Percentiles rank a stretch among this genome's conserved stretches.
phyloP scores from a whole-genome alignment of 148 eudicot species.

The Pharnaceum exiguum region DNA sequence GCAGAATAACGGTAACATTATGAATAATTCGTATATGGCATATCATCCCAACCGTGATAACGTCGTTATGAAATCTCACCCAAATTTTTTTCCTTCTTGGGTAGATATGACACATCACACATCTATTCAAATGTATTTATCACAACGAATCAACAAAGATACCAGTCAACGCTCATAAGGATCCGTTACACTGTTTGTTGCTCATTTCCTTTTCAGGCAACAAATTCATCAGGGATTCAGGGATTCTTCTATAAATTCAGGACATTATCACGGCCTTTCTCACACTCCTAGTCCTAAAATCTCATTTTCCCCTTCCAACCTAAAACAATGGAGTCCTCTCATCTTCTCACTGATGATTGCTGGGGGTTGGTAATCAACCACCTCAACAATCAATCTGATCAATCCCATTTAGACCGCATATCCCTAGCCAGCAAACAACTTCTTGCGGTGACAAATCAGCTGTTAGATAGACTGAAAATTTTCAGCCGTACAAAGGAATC shows the following conservation, averaged over 20 bases:
- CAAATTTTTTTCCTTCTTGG: conserved; percentile 4
- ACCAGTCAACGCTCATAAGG: background rate
- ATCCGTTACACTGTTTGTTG: conserved; percentile 2
- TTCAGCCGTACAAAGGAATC: conserved; percentile 1
- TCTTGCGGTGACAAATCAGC: conserved; percentile 11
- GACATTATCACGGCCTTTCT: background rate
- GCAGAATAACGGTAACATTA: too few species aligned
- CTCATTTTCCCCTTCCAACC: background rate
- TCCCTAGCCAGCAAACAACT: conserved; percentile 10
- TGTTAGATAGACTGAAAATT: background rate
- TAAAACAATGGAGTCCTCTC: conserved; percentile 8
- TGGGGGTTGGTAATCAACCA: conserved; percentile 7
- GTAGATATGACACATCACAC: conserved; percentile 1
- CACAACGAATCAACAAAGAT: background rate
- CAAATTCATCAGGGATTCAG: background rate
- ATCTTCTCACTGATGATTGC: background rate
- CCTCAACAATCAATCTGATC: conserved; percentile 1
- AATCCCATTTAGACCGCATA: background rate
- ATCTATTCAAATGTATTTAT: background rate
- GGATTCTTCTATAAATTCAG: conserved; percentile 3
- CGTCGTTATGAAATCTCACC: background rate
- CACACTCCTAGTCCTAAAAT: background rate
- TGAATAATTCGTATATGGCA: too few species aligned
- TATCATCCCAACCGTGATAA: background rate
- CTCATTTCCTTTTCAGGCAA: conserved; percentile 3